A percentile compares a stretch with the other conserved stretches of the same genome.
Conservation (phyloP, 2,329 filamentous ascomycete species). For the Fusarium anthophilum region DNA sequence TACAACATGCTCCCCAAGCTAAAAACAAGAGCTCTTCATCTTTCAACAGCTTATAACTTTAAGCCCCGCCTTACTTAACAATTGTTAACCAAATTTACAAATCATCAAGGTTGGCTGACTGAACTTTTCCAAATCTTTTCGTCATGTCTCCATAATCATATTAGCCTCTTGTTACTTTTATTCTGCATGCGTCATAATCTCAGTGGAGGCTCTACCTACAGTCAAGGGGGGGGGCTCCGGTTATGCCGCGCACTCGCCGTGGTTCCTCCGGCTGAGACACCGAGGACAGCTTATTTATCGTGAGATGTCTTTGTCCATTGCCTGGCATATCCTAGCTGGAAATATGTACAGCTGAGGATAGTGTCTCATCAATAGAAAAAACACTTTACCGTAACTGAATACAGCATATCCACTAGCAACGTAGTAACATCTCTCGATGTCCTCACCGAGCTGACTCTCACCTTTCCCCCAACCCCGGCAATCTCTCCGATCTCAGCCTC, state of each 20-base stretch:
- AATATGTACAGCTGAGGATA: neutral
- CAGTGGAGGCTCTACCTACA: neutral
- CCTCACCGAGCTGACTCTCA: neutral
- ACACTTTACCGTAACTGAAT: neutral
- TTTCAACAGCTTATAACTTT: neutral
- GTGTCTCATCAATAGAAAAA: neutral
- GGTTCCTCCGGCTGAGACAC: constrained; percentile 19
- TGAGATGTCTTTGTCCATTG: neutral
- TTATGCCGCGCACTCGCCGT: constrained; percentile 22
- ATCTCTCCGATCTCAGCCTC: neutral
- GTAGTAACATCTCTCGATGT: neutral
- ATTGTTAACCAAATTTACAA: constrained; percentile 24
- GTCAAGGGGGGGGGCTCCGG: neutral
- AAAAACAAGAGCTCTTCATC: constrained; percentile 10
- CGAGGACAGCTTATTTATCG: neutral
- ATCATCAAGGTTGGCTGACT: constrained; percentile 30
- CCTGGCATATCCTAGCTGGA: neutral
- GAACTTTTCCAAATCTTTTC: constrained; percentile 16
- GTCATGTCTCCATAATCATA: constrained; percentile 38
- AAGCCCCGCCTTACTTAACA: neutral
- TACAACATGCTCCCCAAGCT: constrained; percentile 17
- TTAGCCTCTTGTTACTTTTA: neutral
- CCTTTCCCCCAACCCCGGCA: neutral
- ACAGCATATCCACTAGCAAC: neutral
- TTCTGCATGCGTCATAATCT: constrained; percentile 13